A percentile compares a stretch with the other conserved stretches of the same genome.
These are phyloP conservation scores for Elsinoe perseae DNA, from an alignment of 2,329 filamentous ascomycete genomes.

Conservation along the genomic window DNA sequence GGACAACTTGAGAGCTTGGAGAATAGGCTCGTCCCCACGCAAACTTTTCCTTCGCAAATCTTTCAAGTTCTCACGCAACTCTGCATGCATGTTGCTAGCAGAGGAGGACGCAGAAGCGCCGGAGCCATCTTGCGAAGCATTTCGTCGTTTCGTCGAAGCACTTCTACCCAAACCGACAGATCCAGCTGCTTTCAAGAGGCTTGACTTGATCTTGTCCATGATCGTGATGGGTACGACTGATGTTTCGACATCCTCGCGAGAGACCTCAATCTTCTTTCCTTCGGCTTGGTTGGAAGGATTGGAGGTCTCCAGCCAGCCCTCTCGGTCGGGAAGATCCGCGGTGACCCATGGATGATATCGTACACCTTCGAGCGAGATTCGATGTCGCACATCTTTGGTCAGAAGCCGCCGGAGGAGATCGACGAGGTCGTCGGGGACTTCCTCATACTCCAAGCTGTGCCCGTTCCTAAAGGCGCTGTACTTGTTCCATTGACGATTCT, in stretches of 20 bases:
- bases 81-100: conserved; percentile 47
- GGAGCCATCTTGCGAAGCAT: conserved; percentile 16
- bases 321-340: conserved; percentile 63
- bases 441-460: conserved; percentile 74
- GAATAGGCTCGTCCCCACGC: conserved; percentile 51
- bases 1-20: conserved; percentile 43
- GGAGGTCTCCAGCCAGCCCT: conserved; percentile 86
- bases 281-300: conserved; percentile 71
- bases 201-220: conserved; percentile 74
- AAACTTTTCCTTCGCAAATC: conserved; percentile 39
- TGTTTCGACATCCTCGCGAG: conserved; percentile 78
- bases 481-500: conserved; percentile 52
- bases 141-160: conserved; percentile 17
- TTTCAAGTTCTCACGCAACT: conserved; percentile 45
- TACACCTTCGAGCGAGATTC: conserved; percentile 84
- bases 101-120: conserved; percentile 36
- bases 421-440: conserved; percentile 68
- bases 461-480: conserved; percentile 49
- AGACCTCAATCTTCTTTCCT: conserved; percentile 83
- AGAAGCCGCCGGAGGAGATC: conserved; percentile 75
- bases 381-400: conserved; percentile 78
- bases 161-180: conserved; percentile 31
- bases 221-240: conserved; percentile 87
- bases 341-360: conserved; percentile 92
- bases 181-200: conserved; percentile 52